Evolutionary conservation across 1,284 basidiomycete genomes (phyloP).

Genomic region (Moesziomyces sp.): DNA sequence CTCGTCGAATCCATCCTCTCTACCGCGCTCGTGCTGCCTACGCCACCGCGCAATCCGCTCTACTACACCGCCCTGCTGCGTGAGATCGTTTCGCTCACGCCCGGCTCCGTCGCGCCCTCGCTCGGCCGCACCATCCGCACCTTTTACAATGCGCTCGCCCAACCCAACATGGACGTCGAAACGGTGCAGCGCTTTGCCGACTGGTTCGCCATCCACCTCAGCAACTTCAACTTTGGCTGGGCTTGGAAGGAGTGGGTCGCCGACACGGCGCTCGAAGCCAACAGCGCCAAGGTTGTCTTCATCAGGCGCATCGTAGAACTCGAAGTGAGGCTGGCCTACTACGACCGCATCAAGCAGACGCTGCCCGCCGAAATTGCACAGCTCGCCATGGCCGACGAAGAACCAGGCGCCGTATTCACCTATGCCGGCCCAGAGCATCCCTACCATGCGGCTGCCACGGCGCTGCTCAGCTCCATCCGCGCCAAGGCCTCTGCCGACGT

Average conservation of each 20-base stretch:
- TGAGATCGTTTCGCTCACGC: slow-evolving; percentile 91
- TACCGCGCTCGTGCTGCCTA: slow-evolving; percentile 80
- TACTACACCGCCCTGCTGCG: slow-evolving; percentile 91
- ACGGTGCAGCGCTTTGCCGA: slow-evolving; percentile 83
- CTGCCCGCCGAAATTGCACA: slow-evolving; percentile 80
- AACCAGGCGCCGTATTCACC: slow-evolving; percentile 83
- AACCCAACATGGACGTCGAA: slow-evolving; percentile 78
- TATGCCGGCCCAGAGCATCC: slow-evolving; percentile 80
- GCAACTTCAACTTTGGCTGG: slow-evolving; percentile 98
- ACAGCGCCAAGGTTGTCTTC: slow-evolving; percentile 86
- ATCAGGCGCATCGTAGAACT: slow-evolving; percentile 88
- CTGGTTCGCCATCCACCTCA: slow-evolving; percentile 96
- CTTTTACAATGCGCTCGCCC: slow-evolving; percentile 73
- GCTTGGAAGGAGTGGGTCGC: slow-evolving; percentile 99
- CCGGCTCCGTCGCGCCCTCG: slow-evolving; percentile 90
- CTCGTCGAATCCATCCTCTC: slow-evolving; percentile 76
- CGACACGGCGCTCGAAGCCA: slow-evolving; percentile 77
- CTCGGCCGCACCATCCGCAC: slow-evolving; percentile 93
- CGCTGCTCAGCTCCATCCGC: slow-evolving; percentile 84
- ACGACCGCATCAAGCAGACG: slow-evolving; percentile 89
- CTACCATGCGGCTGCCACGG: slow-evolving; percentile 81
- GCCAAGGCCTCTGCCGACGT: slow-evolving; percentile 77
- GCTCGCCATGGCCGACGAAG: slow-evolving; percentile 76
- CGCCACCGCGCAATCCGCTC: slow-evolving; percentile 77
- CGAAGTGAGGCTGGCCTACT: slow-evolving; percentile 91